phyloP scores from a whole-genome alignment of 179 eudicot species.

The Beta corolliflora region DNA sequence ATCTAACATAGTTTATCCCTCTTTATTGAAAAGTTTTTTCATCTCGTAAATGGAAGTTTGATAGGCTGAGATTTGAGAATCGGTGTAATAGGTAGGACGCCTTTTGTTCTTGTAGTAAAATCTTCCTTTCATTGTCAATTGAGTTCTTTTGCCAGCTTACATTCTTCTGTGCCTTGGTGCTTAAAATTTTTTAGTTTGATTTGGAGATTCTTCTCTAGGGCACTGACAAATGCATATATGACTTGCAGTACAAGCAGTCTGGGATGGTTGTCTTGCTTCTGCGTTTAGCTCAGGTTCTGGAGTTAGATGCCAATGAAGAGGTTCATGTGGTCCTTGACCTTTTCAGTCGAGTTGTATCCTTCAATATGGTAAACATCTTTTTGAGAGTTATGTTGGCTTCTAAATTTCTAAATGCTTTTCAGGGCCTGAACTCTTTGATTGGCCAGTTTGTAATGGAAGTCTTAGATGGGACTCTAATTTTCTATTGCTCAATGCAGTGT shows the following conservation, averaged over 20 bases:
- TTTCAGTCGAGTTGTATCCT: conserved; percentile 74
- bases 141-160: conserved; percentile 1
- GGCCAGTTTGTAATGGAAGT: not conserved
- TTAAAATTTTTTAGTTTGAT: conserved; percentile 6
- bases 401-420: conserved; percentile 4
- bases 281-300: conserved; percentile 69
- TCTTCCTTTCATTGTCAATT: not conserved
- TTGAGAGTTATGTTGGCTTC: not conserved
- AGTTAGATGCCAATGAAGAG: conserved; percentile 57
- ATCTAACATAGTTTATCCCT: conserved; percentile 15
- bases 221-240: conserved; percentile 14
- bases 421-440: not conserved
- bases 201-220: not conserved
- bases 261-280: conserved; percentile 76
- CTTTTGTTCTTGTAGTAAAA: not conserved
- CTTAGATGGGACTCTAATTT: not conserved
- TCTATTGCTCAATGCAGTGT: not conserved
- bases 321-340: conserved; percentile 70
- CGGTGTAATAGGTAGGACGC: too few relatives aligned
- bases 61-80: not conserved
- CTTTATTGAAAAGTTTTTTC: not conserved
- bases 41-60: not conserved
- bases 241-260: conserved; percentile 69
- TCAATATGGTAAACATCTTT: conserved; percentile 58
- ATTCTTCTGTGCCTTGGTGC: conserved; percentile 4